Percentiles rank a stretch among this genome's conserved stretches.
These are phyloP conservation scores for Rhodotorula sp. DNA, from an alignment of 1,284 basidiomycete genomes.

Conservation along the genomic window DNA sequence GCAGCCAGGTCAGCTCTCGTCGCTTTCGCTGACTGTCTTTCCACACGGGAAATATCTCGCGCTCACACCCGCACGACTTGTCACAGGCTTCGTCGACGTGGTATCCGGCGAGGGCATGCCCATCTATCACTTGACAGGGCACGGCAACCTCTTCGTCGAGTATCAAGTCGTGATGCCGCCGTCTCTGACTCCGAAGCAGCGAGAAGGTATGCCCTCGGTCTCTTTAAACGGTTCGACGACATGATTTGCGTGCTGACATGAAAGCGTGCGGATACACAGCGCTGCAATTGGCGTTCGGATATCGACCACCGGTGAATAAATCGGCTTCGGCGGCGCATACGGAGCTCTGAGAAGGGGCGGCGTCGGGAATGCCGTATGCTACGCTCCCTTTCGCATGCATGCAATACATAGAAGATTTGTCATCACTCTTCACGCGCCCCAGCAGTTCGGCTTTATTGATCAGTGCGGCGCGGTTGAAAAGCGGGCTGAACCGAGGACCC, in stretches of 20 bases:
- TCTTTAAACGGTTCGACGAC: not conserved
- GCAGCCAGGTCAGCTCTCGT: constrained; percentile 66
- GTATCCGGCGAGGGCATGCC: constrained; percentile 73
- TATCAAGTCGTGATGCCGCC: constrained; percentile 83
- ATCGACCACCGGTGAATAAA: constrained; percentile 17
- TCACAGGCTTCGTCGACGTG: constrained; percentile 73
- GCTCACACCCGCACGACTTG: not conserved
- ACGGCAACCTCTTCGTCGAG: constrained; percentile 85
- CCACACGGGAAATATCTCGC: not conserved
- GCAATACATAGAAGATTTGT: not conserved
- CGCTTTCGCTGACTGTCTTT: no score
- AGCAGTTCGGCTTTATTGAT: no score
- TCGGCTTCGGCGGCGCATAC: not conserved
- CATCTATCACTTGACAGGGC: constrained; percentile 46
- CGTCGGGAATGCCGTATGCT: not conserved
- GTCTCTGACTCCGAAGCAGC: constrained; percentile 55
- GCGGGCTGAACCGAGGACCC: no score
- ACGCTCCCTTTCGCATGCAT: not conserved
- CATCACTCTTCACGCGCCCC: no score
- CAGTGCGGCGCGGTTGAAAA: no score
- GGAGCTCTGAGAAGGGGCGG: constrained; percentile 15
- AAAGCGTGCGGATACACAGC: not conserved
- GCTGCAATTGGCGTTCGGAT: constrained; percentile 25
- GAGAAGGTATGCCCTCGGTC: constrained; percentile 2
- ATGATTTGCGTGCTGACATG: not conserved